Conservation (phyloP, 78 protist genomes). For the Polysphondylium violaceum region DNA sequence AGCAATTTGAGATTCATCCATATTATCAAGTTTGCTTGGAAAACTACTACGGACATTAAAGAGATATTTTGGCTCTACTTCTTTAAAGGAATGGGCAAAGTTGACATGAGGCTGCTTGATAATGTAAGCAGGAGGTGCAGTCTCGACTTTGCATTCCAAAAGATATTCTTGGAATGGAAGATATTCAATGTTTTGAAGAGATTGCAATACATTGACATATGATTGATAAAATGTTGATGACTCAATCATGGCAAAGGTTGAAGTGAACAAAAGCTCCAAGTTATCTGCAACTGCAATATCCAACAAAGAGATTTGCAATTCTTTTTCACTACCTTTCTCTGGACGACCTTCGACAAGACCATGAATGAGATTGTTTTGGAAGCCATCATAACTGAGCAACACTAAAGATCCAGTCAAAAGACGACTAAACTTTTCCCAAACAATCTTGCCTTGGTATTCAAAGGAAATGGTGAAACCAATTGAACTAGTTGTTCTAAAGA, state of each 20-base stretch:
- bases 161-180: conserved; percentile 70
- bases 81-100: conserved; percentile 5
- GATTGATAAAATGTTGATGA: conserved; percentile 69
- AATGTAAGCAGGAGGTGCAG: conserved; percentile 35
- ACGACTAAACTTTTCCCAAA: conserved; percentile 40
- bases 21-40: background rate
- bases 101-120: background rate
- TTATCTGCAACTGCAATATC: background rate
- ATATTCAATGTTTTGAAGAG: conserved; percentile 50
- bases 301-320: conserved; percentile 17
- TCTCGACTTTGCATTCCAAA: background rate
- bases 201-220: conserved; percentile 20
- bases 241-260: conserved; percentile 38
- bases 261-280: background rate
- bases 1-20: conserved; percentile 59
- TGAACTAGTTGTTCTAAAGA: background rate
- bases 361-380: background rate
- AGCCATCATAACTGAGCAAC: conserved; percentile 19
- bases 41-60: background rate
- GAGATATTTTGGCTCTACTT: background rate
- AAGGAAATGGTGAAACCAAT: conserved; percentile 29
- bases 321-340: conserved; percentile 11
- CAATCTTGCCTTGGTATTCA: background rate
- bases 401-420: conserved; percentile 66
- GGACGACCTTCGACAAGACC: conserved; percentile 58